Conservation (phyloP, 306 rosid species). For the Castanopsis chinensis region DNA sequence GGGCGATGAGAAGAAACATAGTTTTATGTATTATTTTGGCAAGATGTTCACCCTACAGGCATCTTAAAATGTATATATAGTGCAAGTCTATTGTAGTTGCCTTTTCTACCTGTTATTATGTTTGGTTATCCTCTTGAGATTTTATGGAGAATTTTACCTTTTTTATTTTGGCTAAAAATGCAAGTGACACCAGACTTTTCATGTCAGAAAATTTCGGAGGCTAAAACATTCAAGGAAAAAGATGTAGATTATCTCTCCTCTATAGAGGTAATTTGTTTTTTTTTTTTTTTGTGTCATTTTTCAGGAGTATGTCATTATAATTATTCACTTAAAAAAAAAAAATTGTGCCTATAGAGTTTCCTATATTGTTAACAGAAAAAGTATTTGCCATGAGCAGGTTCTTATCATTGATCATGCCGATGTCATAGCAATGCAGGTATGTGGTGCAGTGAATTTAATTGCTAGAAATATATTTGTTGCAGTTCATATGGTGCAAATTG, state of each 20-base stretch:
- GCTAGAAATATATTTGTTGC: slow-evolving; percentile 18
- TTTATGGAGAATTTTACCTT: neutral
- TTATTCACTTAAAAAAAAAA: slow-evolving; percentile 12
- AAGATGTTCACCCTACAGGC: neutral
- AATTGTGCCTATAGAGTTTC: neutral
- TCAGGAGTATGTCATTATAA: slow-evolving; percentile 13
- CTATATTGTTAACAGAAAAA: slow-evolving; percentile 17
- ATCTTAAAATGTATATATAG: neutral
- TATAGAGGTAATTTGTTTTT: slow-evolving; percentile 62
- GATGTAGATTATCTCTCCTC: slow-evolving; percentile 94
- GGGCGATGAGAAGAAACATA: neutral
- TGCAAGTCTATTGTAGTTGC: neutral
- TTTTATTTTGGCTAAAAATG: slow-evolving; percentile 10
- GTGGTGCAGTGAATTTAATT: slow-evolving; percentile 21
- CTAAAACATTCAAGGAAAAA: slow-evolving; percentile 63
- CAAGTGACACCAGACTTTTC: slow-evolving; percentile 22
- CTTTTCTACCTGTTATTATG: neutral
- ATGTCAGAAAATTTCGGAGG: slow-evolving; percentile 77
- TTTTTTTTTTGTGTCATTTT: slow-evolving; percentile 4
- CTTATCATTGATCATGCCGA: slow-evolving; percentile 90
- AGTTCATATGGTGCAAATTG: slow-evolving; percentile 11
- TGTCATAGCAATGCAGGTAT: slow-evolving; percentile 91
- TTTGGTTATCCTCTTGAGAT: slow-evolving; percentile 5
- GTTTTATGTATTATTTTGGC: neutral
- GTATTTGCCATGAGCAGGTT: slow-evolving; percentile 54